Conservation (phyloP, 2,329 filamentous ascomycete genomes). For the Fusarium subglutinans region DNA sequence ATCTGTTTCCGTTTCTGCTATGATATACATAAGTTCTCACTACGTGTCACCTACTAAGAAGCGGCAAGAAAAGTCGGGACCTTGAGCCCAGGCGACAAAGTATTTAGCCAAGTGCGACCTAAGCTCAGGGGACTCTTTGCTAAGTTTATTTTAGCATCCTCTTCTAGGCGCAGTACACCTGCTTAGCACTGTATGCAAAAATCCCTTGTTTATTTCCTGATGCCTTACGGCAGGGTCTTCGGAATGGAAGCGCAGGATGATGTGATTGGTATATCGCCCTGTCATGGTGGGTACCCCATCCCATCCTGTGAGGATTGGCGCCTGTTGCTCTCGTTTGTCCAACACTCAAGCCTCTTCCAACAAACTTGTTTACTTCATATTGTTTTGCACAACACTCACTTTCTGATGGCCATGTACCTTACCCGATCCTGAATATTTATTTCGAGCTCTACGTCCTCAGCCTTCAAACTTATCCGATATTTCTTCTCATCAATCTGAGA, state of each 20-base stretch:
- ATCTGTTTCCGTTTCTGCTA: too few relatives aligned
- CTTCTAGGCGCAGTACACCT: too few relatives aligned
- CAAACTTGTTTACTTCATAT: neutral
- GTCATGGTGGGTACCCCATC: neutral
- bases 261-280: neutral
- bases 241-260: neutral
- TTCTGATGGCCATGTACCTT: fast-evolving
- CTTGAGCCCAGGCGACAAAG: too few relatives aligned
- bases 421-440: fast-evolving
- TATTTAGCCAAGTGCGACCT: too few relatives aligned
- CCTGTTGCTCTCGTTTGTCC: too few relatives aligned
- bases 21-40: too few relatives aligned
- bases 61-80: too few relatives aligned
- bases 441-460: fast-evolving
- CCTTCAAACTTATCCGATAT: neutral
- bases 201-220: neutral
- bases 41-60: too few relatives aligned
- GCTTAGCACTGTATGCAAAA: neutral
- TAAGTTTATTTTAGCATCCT: too few relatives aligned
- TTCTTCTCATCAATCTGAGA: too few relatives aligned
- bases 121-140: too few relatives aligned
- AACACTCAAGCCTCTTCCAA: neutral
- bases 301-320: too few relatives aligned
- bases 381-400: neutral
- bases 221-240: neutral